phyloP scores from a whole-genome alignment of 2,329 filamentous ascomycete species.

The Gyromitra esculenta region DNA sequence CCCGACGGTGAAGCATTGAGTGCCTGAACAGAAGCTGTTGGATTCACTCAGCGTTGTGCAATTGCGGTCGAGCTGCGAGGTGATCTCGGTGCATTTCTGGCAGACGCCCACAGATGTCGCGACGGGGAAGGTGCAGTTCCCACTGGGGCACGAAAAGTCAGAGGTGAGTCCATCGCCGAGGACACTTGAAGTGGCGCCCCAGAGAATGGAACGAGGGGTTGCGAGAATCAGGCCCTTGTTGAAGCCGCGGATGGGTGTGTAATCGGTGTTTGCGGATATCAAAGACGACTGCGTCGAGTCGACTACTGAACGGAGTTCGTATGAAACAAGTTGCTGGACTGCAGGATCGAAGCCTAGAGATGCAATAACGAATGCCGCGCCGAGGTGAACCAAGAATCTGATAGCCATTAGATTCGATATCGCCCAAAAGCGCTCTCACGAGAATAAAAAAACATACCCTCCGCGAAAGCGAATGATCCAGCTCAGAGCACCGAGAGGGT shows the following conservation, averaged over 20 bases:
- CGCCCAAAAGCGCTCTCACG: too few relatives aligned
- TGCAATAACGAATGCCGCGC: slow-evolving; percentile 45
- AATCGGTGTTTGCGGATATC: slow-evolving; percentile 34
- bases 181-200: slow-evolving; percentile 38
- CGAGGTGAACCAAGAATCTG: slow-evolving; percentile 48
- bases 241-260: slow-evolving; percentile 46
- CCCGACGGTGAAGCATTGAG: slow-evolving; percentile 42
- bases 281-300: slow-evolving; percentile 5
- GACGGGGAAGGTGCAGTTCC: slow-evolving; percentile 46
- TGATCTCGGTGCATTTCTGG: slow-evolving; percentile 41
- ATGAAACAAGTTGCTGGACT: slow-evolving; percentile 41
- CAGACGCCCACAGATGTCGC: slow-evolving; percentile 47
- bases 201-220: slow-evolving; percentile 44
- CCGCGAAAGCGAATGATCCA: slow-evolving; percentile 48
- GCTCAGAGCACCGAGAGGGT: slow-evolving; percentile 44
- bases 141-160: slow-evolving; percentile 34
- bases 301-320: slow-evolving; percentile 22
- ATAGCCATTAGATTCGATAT: neutral
- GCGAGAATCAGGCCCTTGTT: slow-evolving; percentile 44
- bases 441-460: slow-evolving; percentile 25
- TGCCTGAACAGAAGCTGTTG: slow-evolving; percentile 19
- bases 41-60: slow-evolving; percentile 24
- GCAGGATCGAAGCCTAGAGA: slow-evolving; percentile 50
- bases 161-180: slow-evolving; percentile 29
- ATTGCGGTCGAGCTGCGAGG: slow-evolving; percentile 36